Base-by-base conservation (phyloP, 2,329 filamentous ascomycete genomes). In the Elsinoe ampelina region DNA sequence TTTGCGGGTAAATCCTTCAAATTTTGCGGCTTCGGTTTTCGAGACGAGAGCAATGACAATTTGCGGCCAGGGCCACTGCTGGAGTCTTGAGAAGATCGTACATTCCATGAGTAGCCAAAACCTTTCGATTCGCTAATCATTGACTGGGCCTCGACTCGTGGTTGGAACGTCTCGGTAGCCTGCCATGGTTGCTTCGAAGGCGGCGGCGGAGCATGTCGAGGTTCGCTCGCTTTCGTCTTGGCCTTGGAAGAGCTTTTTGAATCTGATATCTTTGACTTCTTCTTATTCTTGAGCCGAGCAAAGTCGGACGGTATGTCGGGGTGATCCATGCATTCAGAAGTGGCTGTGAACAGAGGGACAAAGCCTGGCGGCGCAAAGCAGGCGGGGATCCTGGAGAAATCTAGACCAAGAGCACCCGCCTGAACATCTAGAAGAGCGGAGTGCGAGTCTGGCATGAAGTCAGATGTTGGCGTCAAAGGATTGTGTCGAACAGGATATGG, bases 321-420 rank as follows among this genome's bases (percentile, higher is more conserved):
- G 36, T 56, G 54, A 38, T 56, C 54, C 54, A 56, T 56, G 52
- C 52, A 55, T 55, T 17, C 35, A 55, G 52, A 22, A 35, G 17
- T 2, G 34, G 19, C 19, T n/a, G 48, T 15, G 13, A 20, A 22
- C 2, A 38, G 12, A 35, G 35, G 48, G 10, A 26, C 26, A 35
- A 26, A 52, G 15, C 48, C 48, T 35, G 34, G 34, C 17, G 48
- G 48, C 22, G 48, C 48, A 52, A 52, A 52, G 35, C 48, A 52
- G 48, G 48, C 48, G 32, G 48, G 48, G 48, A 52, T 52, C 35
- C 39, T 52, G 15, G 48, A 20, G 19, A 52, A 52, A 34, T 52
- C 48, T 38, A 52, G 34, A 20, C 48, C 48, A 20, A 39, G 48
- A 26, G 15, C 15, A 52, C 32, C 19, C 26, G 34, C n/a, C 35